Evolutionary conservation across 2,329 filamentous ascomycete genomes (phyloP), one percentile per base, ranked within the genome.

Genomic region (Fusarium sp.): DNA sequence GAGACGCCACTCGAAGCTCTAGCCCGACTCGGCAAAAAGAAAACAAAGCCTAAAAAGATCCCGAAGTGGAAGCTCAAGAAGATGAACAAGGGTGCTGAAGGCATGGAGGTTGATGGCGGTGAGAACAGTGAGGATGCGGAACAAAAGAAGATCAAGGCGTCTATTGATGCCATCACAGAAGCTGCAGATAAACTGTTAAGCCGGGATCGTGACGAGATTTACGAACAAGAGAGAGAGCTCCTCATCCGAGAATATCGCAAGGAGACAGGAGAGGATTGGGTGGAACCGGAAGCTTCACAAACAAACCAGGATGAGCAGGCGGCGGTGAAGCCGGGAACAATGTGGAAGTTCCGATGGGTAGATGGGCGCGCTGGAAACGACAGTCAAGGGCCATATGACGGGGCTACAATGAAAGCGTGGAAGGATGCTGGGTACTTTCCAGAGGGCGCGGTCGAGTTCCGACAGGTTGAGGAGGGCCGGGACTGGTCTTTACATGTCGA

Each of bases 311-410:
- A 71, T 53, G 67, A 73, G 17, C 62, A 69, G 27, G 27, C 60
- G 58, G 49, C 71, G 61, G 63, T 75, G 69, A 67, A 72, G 45
- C 58, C 65, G 55, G 76, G 72, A 41, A 73, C 70, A 22, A 79
- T 76, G 75, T 99, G 95, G 95, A 93, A 98, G 81, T 99, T 94
- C 80, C 89, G 94, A 65, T 99, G 96, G 96, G 91, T 90, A 42
- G 94, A 97, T 80, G 94, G 93, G 22, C 88, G 94, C 44, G 95
- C 97, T 78, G 92, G 90, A 33, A 93, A 89, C 15, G 88, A 89
- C 52, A 88, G 89, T 64, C 94, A 99, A 81, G 96, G 96, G 0
- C 95, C 96, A 0, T 99, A 94, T 80, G 94, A 98, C 78, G 89
- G 88, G 12, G 81, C 87, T 9, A 95, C 92, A 41, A 98, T 99